Evolutionary conservation across 2,329 filamentous ascomycete species (phyloP).

Genomic region (Sarocladium oryzae): DNA sequence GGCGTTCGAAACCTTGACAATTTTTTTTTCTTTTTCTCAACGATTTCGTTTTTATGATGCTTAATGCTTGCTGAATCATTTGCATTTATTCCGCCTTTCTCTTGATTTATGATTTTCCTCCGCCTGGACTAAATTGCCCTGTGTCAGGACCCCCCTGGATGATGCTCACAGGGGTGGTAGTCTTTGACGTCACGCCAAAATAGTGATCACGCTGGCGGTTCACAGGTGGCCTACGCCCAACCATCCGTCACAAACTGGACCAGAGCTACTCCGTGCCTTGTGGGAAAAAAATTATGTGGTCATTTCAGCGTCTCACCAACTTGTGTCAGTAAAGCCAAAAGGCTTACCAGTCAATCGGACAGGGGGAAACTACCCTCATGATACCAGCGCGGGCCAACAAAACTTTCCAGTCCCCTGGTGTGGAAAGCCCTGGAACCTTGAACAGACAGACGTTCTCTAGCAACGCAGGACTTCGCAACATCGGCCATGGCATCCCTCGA

Average conservation of each 20-base stretch:
- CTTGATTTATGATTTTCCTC: neutral
- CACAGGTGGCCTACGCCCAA: neutral
- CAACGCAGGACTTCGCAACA: neutral
- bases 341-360: too few species aligned
- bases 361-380: too few species aligned
- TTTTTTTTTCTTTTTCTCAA: neutral
- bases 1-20: conserved; percentile 18
- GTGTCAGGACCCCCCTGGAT: too few species aligned
- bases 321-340: neutral
- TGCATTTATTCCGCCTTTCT: too few species aligned
- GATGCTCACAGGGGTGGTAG: neutral
- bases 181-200: conserved; percentile 12
- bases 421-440: too few species aligned
- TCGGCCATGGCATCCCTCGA: conserved; percentile 15
- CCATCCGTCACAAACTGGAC: neutral
- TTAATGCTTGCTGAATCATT: too few species aligned
- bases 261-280: neutral
- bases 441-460: neutral
- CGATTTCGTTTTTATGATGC: conserved; percentile 3
- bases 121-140: too few species aligned
- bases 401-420: too few species aligned
- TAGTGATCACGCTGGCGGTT: neutral
- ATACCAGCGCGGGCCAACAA: too few species aligned
- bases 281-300: neutral
- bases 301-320: neutral